Evolutionary conservation across 768 basidiomycete species (phyloP).

Genomic region (Infundibulicybe gibba): DNA sequence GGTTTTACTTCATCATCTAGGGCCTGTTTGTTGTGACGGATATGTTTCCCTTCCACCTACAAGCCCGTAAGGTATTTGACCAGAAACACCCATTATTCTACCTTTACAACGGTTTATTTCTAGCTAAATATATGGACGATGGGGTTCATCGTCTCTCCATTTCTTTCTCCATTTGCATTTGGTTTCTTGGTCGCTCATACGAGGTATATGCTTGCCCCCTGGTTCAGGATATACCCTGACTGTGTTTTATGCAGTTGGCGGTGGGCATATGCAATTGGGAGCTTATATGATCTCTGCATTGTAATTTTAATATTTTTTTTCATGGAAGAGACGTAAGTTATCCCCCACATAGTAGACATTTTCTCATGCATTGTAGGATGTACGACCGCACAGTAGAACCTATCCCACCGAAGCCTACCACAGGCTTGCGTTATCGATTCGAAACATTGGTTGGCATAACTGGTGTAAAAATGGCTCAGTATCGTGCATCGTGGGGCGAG

Average conservation of each 20-base stretch:
- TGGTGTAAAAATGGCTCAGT: constrained; percentile 47
- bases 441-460: constrained; percentile 65
- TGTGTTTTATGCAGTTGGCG: constrained; percentile 38
- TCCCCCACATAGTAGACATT: not conserved
- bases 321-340: constrained; percentile 58
- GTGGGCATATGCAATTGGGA: constrained; percentile 66
- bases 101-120: not conserved
- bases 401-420: constrained; percentile 37
- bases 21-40: constrained; percentile 61
- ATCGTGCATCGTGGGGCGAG: constrained; percentile 30
- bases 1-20: constrained; percentile 18
- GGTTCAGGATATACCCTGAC: too few species aligned
- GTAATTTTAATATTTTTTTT: constrained; percentile 34
- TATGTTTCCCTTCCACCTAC: constrained; percentile 66
- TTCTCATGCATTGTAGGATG: constrained; percentile 24
- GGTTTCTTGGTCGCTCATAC: constrained; percentile 62
- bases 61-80: constrained; percentile 55
- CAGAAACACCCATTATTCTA: not conserved
- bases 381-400: constrained; percentile 54
- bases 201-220: too few species aligned
- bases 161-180: constrained; percentile 60
- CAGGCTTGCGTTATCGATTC: constrained; percentile 45
- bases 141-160: constrained; percentile 59
- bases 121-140: constrained; percentile 56
- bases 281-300: constrained; percentile 47